phyloP scores from a whole-genome alignment of 192 early-diverging fungal genomes.

The Entrophospora sp. region DNA sequence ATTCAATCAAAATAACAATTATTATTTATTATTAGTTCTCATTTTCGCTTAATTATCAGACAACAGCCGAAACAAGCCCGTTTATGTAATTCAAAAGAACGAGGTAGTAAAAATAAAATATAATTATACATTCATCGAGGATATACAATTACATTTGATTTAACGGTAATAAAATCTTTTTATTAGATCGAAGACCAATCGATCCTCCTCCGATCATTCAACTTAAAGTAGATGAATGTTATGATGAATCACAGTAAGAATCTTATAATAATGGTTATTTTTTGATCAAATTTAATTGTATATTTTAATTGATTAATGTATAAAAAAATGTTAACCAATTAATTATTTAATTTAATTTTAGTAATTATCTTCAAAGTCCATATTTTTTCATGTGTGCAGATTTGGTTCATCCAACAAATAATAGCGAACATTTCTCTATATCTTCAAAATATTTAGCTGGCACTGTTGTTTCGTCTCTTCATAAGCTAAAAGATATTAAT shows the following conservation, averaged over 20 bases:
- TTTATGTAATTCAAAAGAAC: slow-evolving; percentile 85
- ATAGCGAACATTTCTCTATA: slow-evolving; percentile 60
- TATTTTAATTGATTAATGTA: background rate
- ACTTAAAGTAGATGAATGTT: slow-evolving; percentile 29
- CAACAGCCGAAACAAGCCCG: slow-evolving; percentile 82
- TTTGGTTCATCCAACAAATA: slow-evolving; percentile 56
- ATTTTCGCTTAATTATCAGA: slow-evolving; percentile 53
- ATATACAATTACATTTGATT: too few species aligned
- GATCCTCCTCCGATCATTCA: slow-evolving; percentile 73
- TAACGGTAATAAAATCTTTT: too few species aligned
- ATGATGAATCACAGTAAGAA: slow-evolving; percentile 29
- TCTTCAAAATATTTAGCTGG: slow-evolving; percentile 73
- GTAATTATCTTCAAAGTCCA: slow-evolving; percentile 56
- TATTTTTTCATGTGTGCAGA: slow-evolving; percentile 95
- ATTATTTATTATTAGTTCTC: background rate
- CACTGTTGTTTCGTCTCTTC: slow-evolving; percentile 82
- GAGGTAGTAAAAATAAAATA: slow-evolving; percentile 43
- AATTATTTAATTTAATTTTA: slow-evolving; percentile 2
- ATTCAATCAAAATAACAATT: background rate
- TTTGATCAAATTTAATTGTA: too few species aligned
- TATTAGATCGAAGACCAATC: slow-evolving; percentile 62
- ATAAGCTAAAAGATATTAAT: slow-evolving; percentile 76
- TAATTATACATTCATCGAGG: background rate
- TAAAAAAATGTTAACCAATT: background rate
- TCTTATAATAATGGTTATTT: too few species aligned